phyloP scores from a whole-genome alignment of 352 stramenopile species.

The Phytophthora vignae region DNA sequence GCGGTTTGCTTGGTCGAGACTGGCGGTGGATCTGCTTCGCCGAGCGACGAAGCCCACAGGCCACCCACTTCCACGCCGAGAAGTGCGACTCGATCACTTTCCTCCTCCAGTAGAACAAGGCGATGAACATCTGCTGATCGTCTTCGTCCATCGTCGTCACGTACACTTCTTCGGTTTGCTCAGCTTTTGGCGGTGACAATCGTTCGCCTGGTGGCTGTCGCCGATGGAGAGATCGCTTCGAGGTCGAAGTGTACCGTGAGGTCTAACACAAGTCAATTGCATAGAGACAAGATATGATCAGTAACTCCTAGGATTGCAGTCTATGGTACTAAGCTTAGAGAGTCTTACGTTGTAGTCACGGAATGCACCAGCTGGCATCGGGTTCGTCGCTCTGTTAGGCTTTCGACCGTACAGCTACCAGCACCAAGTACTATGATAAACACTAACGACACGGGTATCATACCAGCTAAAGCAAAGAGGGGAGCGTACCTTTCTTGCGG shows the following conservation, averaged over 20 bases:
- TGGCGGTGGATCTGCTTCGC: conserved; percentile 21
- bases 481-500: conserved; percentile 4
- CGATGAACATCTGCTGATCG: conserved; percentile 51
- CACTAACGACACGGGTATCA: not conserved
- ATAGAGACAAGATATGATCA: not conserved
- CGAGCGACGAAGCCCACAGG: conserved; percentile 28
- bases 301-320: not conserved
- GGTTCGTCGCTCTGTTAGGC: conserved; percentile 3
- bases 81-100: conserved; percentile 54
- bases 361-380: not conserved
- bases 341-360: conserved; percentile 16
- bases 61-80: conserved; percentile 48
- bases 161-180: conserved; percentile 20
- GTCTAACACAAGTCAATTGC: not conserved
- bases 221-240: not conserved
- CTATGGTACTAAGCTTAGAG: not conserved
- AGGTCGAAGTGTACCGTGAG: not conserved
- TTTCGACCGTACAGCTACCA: conserved; percentile 5
- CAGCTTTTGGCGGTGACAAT: not conserved
- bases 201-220: not conserved
- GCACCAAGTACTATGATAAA: not conserved
- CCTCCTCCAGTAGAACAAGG: conserved; percentile 55
- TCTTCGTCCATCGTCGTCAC: conserved; percentile 46
- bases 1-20: not conserved
- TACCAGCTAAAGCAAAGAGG: not conserved